phyloP scores from a whole-genome alignment of 2,329 filamentous ascomycete species.

The Ophiostoma quercus region DNA sequence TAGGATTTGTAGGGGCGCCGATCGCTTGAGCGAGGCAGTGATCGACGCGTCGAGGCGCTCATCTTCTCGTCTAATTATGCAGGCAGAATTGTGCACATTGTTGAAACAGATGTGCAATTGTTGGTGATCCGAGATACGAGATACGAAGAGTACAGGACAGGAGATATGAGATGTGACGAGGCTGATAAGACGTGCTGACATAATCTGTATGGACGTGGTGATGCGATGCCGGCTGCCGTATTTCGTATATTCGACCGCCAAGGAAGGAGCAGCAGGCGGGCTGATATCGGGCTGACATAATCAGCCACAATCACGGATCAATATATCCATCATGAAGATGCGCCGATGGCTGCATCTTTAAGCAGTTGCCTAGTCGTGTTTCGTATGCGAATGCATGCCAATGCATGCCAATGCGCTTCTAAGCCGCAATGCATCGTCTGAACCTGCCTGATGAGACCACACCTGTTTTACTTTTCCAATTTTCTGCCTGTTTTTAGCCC shows the following conservation, averaged over 20 bases:
- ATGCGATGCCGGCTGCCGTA: background rate
- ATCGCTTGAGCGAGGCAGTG: conserved; percentile 3
- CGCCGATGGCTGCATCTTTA: no score
- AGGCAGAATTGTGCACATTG: background rate
- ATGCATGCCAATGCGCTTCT: background rate
- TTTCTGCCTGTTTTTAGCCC: background rate
- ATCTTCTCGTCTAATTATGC: background rate
- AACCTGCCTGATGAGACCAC: background rate
- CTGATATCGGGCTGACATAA: background rate
- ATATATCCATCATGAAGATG: no score
- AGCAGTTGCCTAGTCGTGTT: background rate
- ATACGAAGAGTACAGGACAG: background rate
- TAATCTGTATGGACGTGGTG: background rate
- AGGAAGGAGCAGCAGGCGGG: background rate
- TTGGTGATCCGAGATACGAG: background rate
- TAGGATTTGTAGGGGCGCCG: background rate
- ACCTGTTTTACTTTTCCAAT: background rate
- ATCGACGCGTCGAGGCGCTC: background rate
- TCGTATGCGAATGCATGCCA: background rate
- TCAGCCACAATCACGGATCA: background rate
- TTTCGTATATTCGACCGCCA: background rate
- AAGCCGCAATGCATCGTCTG: background rate
- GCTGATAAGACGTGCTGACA: background rate
- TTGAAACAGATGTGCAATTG: background rate
- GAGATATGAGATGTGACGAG: background rate